These are phyloP conservation scores for Chenopodium quinoa DNA, from an alignment of 148 eudicot species.

Conservation along the genomic window DNA sequence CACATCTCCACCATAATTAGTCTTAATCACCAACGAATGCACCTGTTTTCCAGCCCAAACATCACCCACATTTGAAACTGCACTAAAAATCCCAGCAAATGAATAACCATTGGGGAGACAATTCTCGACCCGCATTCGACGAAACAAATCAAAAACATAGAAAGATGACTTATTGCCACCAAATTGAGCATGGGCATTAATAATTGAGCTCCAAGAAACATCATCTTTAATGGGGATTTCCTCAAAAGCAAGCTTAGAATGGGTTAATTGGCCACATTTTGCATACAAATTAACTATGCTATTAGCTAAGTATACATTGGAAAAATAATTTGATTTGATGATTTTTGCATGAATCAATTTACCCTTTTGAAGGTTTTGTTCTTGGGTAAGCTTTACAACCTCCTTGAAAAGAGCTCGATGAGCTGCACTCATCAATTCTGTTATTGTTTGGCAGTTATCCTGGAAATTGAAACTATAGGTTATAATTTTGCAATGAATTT, in stretches of 20 bases:
- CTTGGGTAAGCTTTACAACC: conserved; percentile 36
- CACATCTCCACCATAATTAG: conserved; percentile 29
- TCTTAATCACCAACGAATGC: conserved; percentile 39
- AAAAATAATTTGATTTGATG: conserved; percentile 31
- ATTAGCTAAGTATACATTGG: conserved; percentile 36
- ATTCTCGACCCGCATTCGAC: conserved; percentile 34
- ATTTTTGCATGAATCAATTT: conserved; percentile 44
- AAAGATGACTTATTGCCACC: conserved; percentile 22
- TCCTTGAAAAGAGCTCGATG: conserved; percentile 39
- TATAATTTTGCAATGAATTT: too few relatives aligned
- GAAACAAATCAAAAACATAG: conserved; percentile 30
- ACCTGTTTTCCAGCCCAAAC: conserved; percentile 37
- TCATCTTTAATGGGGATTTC: conserved; percentile 36
- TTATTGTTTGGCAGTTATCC: background rate
- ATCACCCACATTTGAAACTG: conserved; percentile 21
- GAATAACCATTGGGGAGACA: conserved; percentile 39
- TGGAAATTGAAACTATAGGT: background rate
- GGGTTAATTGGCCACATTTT: conserved; percentile 32
- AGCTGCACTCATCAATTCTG: conserved; percentile 29
- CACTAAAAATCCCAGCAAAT: conserved; percentile 39
- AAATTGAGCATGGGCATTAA: conserved; percentile 37
- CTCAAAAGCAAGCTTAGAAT: conserved; percentile 37
- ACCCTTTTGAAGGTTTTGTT: conserved; percentile 31
- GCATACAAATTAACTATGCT: conserved; percentile 48
- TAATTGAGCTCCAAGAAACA: conserved; percentile 51